Percentiles rank a stretch among this genome's conserved stretches.
These are phyloP conservation scores for Naematelia encephala DNA, from an alignment of 768 basidiomycete genomes.

Conservation along the genomic window DNA sequence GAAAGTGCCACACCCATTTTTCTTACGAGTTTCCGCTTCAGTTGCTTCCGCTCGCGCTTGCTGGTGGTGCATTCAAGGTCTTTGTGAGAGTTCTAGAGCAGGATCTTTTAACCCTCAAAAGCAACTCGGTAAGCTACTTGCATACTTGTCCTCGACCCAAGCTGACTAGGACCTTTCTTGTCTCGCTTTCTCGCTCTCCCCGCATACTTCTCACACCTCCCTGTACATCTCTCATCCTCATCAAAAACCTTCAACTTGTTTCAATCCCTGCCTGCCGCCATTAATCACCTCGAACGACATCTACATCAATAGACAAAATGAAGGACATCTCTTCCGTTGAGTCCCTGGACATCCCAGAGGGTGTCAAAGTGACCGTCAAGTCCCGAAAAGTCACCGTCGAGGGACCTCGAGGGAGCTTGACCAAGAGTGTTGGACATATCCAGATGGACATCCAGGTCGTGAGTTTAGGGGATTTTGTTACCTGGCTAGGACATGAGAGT, in stretches of 20 bases:
- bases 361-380: slow-evolving; percentile 81
- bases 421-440: slow-evolving; percentile 64
- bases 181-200: too few relatives aligned
- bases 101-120: neutral
- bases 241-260: slow-evolving; percentile 2
- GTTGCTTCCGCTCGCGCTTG: neutral
- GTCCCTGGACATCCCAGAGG: slow-evolving; percentile 55
- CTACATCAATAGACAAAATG: slow-evolving; percentile 36
- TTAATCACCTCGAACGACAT: neutral
- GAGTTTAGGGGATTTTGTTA: slow-evolving; percentile 28
- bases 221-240: slow-evolving; percentile 1
- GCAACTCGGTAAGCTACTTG: neutral
- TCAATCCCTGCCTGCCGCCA: neutral
- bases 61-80: neutral
- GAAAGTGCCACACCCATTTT: neutral
- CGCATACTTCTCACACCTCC: neutral
- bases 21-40: neutral
- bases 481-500: too few relatives aligned
- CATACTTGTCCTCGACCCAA: neutral
- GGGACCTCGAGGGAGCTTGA: slow-evolving; percentile 84
- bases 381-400: slow-evolving; percentile 85
- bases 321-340: slow-evolving; percentile 51
- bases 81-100: neutral
- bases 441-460: slow-evolving; percentile 53
- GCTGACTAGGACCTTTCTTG: too few relatives aligned